Conservation (phyloP, 176 grass and related monocot species). For the Aegilops umbellulata region DNA sequence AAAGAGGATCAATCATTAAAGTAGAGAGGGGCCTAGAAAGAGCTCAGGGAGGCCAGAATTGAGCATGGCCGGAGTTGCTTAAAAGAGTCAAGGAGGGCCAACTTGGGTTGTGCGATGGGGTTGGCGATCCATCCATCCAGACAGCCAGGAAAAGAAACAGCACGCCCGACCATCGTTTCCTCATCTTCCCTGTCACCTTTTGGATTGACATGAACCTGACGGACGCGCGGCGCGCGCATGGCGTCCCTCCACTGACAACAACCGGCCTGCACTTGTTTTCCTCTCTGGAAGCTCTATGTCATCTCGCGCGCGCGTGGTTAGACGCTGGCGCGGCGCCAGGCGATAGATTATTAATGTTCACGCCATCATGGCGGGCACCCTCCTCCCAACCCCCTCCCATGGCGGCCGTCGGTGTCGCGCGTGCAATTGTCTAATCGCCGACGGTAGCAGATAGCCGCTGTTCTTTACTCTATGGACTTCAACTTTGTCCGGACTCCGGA, state of each 20-base stretch:
- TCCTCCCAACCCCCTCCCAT: neutral
- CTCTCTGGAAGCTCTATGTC: neutral
- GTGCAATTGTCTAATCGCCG: conserved; percentile 1
- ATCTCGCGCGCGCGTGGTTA: neutral
- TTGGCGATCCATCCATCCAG: neutral
- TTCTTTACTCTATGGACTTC: neutral
- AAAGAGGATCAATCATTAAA: neutral
- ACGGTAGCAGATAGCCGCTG: conserved; percentile 10
- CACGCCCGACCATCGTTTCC: neutral
- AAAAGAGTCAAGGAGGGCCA: neutral
- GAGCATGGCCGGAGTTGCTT: neutral
- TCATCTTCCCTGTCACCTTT: neutral
- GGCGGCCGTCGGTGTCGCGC: conserved; percentile 3
- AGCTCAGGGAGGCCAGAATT: neutral
- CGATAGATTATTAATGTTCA: neutral
- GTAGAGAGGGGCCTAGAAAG: neutral
- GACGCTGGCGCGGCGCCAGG: neutral
- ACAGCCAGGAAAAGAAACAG: neutral
- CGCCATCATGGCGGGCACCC: neutral
- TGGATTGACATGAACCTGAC: neutral
- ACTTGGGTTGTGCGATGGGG: neutral
- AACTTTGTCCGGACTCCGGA: neutral
- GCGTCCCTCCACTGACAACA: neutral
- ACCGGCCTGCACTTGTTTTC: neutral
- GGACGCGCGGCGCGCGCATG: neutral